These are phyloP conservation scores for Mycena rosella DNA, from an alignment of 768 basidiomycete genomes.

Conservation along the genomic window DNA sequence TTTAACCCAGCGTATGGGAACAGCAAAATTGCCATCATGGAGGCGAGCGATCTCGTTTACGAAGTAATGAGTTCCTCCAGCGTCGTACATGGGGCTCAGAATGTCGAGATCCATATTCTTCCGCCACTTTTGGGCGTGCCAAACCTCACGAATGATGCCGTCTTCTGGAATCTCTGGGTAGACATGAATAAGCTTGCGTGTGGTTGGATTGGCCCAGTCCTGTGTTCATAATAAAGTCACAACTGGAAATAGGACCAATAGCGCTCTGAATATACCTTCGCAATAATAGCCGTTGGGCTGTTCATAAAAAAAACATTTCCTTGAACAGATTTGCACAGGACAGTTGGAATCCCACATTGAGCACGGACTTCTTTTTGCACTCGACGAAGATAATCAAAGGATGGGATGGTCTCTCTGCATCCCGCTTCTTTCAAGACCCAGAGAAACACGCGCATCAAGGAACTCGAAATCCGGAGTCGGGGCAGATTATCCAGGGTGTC, in stretches of 20 bases:
- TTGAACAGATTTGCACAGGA: too few relatives aligned
- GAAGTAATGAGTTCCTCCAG: conserved; percentile 7
- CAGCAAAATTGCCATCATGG: too few relatives aligned
- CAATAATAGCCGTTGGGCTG: conserved; percentile 19
- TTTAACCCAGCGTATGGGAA: too few relatives aligned
- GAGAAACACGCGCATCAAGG: too few relatives aligned
- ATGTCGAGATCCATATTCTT: conserved; percentile 12
- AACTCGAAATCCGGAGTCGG: too few relatives aligned
- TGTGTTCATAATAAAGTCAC: background rate
- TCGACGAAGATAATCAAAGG: conserved; percentile 13
- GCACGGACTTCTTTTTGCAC: conserved; percentile 19
- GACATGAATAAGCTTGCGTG: conserved; percentile 2
- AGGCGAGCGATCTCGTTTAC: conserved; percentile 22
- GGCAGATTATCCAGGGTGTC: conserved; percentile 29
- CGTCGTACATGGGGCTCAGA: conserved; percentile 28
- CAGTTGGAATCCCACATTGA: conserved; percentile 19
- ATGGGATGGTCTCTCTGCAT: conserved; percentile 21
- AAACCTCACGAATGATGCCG: conserved; percentile 9
- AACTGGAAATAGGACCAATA: too few relatives aligned
- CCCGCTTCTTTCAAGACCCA: too few relatives aligned
- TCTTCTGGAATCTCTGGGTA: conserved; percentile 20
- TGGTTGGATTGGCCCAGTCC: conserved; percentile 14
- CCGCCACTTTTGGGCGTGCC: conserved; percentile 18
- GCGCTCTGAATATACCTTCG: conserved; percentile 6
- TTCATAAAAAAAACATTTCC: conserved; percentile 32